Base-by-base conservation (phyloP, 768 basidiomycete species). In the Steccherinum ochraceum region DNA sequence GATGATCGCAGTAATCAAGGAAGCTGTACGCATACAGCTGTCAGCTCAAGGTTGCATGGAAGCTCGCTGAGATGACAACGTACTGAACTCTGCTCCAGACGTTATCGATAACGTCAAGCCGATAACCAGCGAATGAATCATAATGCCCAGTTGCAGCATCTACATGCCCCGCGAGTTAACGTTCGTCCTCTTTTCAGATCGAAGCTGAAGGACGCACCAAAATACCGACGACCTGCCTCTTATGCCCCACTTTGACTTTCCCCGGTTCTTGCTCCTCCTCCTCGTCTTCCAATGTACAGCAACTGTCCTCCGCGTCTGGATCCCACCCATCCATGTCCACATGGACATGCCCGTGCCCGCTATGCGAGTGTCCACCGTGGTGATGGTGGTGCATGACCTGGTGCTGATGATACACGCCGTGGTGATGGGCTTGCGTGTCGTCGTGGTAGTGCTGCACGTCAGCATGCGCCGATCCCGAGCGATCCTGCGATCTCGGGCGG, bases 141-240 rank as follows among this genome's bases (percentile, higher is more conserved):
- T 86, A 58, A 94, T 89, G 43, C 92, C 81, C 2, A 86, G 60
- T 77, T 94, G 86, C 27, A 94, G 70, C 25, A 89, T 81, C 88
- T 90, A 47, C 43, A 24, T 24, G 5, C 3, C 18, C 12, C 12
- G n/a, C 42, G 20, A 12, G 5, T 3, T 24, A 23, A n/a, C 11
- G n/a, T 11, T 11, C 7, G 43, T 30, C n/a, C n/a, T n/a, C n/a
- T n/a, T n/a, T n/a, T n/a, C n/a, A n/a, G n/a, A n/a, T n/a, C n/a
- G n/a, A n/a, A n/a, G n/a, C n/a, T n/a, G n/a, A 35, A 42, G 27
- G 21, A 67, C 80, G 49, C 53, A 89, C 88, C 26, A 91, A 69
- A 49, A 89, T 83, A 2, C 88, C 83, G 45, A 92, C 76, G 40
- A 92, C 70, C 58, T 89, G 86, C 51, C 84, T 68, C 60, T 75